Conservation (phyloP, 2,329 filamentous ascomycete species). For the Raffaelea deltoideospora region DNA sequence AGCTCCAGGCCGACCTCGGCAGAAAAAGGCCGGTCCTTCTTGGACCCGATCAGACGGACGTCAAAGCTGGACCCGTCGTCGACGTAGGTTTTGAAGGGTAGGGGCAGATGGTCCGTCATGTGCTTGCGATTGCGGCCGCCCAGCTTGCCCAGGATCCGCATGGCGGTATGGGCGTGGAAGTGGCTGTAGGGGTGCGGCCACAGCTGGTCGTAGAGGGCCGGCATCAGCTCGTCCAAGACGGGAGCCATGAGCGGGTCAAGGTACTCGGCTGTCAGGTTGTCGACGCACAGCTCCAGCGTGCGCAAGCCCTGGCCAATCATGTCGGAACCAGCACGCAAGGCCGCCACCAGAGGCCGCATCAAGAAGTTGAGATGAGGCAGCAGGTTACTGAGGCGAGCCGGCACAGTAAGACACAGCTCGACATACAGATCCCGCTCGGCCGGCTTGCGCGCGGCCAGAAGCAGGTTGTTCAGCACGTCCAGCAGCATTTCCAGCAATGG, state of each 20-base stretch:
- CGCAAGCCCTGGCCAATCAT: constrained; percentile 87
- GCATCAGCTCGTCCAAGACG: constrained; percentile 98
- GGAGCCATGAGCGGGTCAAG: constrained; percentile 98
- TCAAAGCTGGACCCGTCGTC: constrained; percentile 84
- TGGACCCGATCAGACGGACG: constrained; percentile 75
- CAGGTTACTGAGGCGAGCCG: constrained; percentile 83
- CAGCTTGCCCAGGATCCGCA: constrained; percentile 91
- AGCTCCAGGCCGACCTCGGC: constrained; percentile 74
- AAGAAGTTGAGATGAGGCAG: constrained; percentile 89
- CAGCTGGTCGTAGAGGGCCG: constrained; percentile 88
- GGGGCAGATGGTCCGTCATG: constrained; percentile 73
- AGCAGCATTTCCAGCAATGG: constrained; percentile 93
- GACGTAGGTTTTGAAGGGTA: constrained; percentile 69
- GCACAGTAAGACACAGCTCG: constrained; percentile 90
- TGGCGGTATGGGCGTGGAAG: constrained; percentile 94
- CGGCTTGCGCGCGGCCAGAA: constrained; percentile 80
- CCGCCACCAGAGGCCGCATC: constrained; percentile 95
- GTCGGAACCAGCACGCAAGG: constrained; percentile 78
- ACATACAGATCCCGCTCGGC: constrained; percentile 91
- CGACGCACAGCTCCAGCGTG: constrained; percentile 90
- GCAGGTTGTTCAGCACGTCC: constrained; percentile 88
- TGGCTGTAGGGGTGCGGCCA: constrained; percentile 90
- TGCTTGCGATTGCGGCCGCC: constrained; percentile 93
- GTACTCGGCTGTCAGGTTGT: constrained; percentile 96
- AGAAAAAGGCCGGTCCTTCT: constrained; percentile 77